phyloP scores from a whole-genome alignment of 495 filamentous ascomycete genomes.

The Sporormia fimetaria region DNA sequence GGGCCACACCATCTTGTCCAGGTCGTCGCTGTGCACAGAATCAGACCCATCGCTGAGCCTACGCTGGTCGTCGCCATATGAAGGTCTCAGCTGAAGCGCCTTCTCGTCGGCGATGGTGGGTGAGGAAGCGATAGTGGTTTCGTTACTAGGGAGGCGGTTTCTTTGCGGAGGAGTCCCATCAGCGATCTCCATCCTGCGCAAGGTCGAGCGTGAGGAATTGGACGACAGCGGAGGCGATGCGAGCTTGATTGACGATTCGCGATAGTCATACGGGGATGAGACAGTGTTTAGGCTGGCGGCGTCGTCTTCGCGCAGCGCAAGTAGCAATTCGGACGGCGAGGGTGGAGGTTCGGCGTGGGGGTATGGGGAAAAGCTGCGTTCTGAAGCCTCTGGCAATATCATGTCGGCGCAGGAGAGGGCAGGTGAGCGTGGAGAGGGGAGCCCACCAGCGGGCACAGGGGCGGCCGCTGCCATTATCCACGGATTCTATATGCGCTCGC shows the following conservation, averaged over 20 bases:
- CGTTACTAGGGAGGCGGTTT: background rate
- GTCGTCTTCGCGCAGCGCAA: constrained; percentile 19
- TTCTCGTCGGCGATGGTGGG: constrained; percentile 14
- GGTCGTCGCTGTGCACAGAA: constrained; percentile 29
- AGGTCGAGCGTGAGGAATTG: constrained; percentile 15
- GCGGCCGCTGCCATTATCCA: constrained; percentile 7
- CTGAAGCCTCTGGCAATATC: constrained; percentile 57
- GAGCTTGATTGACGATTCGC: constrained; percentile 6
- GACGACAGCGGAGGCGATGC: constrained; percentile 16
- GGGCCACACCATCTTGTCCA: constrained; percentile 27
- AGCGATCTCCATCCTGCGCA: constrained; percentile 17
- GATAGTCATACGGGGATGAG: constrained; percentile 12
- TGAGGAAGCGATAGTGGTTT: constrained; percentile 19
- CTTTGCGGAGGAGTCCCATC: background rate
- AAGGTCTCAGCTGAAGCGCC: constrained; percentile 2
- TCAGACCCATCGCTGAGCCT: constrained; percentile 21
- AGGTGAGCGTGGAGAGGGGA: constrained; percentile 48
- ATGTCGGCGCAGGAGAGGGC: constrained; percentile 90
- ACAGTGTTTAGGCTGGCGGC: constrained; percentile 9
- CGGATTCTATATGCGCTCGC: constrained; percentile 17
- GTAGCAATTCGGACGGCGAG: constrained; percentile 14
- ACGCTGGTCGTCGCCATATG: constrained; percentile 5
- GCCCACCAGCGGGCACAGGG: constrained; percentile 12
- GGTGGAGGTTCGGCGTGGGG: constrained; percentile 19
- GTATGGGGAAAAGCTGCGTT: constrained; percentile 20